Base-by-base conservation (phyloP, 805 yeast species). In the Suhomyces vadensis region DNA sequence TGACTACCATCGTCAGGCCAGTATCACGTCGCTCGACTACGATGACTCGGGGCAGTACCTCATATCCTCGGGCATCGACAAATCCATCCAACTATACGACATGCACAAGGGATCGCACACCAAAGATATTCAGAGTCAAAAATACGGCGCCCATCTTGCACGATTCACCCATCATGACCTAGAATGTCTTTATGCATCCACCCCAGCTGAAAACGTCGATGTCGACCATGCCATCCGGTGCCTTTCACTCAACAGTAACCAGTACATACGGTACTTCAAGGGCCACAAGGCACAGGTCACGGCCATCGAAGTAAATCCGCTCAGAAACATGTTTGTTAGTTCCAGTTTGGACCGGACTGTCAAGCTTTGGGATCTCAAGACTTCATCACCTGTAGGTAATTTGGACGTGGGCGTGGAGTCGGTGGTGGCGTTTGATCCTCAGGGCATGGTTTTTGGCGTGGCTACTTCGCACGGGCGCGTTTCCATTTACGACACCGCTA, bases 91-190 rank as follows among this genome's bases (percentile, higher is more conserved):
- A 56, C 67, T 94, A 14, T 92, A 89, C 61, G 96, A 92, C 64
- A 69, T 78, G 14, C 67, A 77, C 25, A 75, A 76, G 47, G 97
- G 97, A 5, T 72, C 76, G 42, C 85, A 82, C 49, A 55, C 75
- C 35, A 86, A 83, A 54, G 79, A 89, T 3, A 76, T 87, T 6
- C 83, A 79, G 47, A 83, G 94, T 22, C 91, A 90, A 66, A 94
- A 94, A 59, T 94, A 94, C 55, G 99, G 99, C 1, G 87, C 90
- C 45, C 90, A 88, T 57, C 65, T 87, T 29, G 97, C 96, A 2
- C 74, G 81, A 37, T 94, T 94, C 62, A 82, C 96, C 1, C 95
- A 85, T 56, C 75, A 78, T 35, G 82, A 81, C 36, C 74, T 78
- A 44, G 82, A 83, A 54, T 84, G 94, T 56, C 72, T 92, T 11